phyloP scores from a whole-genome alignment of 2,329 filamentous ascomycete genomes.

The Trichoderma aggressivum region DNA sequence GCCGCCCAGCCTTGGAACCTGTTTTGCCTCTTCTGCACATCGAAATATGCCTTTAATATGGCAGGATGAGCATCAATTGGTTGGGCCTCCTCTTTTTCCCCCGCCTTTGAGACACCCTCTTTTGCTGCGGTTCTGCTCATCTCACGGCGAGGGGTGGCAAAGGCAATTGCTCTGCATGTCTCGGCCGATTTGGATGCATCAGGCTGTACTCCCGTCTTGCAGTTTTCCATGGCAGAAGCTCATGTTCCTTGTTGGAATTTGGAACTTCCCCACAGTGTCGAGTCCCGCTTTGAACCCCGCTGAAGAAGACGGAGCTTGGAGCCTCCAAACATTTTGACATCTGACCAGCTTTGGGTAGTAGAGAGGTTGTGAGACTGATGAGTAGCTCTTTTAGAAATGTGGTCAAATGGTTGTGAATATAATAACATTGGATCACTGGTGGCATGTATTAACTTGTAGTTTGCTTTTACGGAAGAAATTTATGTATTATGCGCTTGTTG shows the following conservation, averaged over 20 bases:
- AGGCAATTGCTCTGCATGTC: neutral
- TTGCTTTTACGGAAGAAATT: neutral
- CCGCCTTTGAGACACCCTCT: neutral
- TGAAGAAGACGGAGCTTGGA: neutral
- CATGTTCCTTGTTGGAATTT: neutral
- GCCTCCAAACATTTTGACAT: neutral
- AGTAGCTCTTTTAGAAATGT: neutral
- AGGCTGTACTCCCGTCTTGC: neutral
- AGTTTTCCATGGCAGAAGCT: neutral
- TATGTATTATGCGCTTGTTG: neutral
- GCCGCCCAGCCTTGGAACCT: neutral
- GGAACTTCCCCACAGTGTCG: neutral
- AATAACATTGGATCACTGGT: accelerated
- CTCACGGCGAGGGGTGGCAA: neutral
- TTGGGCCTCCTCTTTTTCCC: neutral
- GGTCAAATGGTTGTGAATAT: neutral
- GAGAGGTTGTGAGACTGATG: neutral
- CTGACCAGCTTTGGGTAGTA: neutral
- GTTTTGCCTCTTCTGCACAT: neutral
- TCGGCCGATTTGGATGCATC: neutral
- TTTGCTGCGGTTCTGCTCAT: neutral
- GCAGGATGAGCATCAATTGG: neutral
- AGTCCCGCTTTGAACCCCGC: neutral
- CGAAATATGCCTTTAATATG: neutral
- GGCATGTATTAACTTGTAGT: neutral